Evolutionary conservation across 2,329 filamentous ascomycete genomes (phyloP), one percentile per base, ranked within the genome.

Genomic region (Talaromyces albobiverticillius): DNA sequence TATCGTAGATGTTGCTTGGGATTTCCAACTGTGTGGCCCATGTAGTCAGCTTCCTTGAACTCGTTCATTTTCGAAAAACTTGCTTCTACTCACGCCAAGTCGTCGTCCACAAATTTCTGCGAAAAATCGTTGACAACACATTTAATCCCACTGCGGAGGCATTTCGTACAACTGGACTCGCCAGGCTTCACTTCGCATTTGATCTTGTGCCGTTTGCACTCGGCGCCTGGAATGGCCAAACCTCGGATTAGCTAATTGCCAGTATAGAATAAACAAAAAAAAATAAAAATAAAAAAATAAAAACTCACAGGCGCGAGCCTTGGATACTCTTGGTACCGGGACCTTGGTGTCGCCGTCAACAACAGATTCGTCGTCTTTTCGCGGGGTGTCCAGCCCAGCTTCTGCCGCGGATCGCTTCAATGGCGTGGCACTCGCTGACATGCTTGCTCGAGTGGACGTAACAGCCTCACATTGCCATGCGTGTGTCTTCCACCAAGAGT

Each of bases 111-210:
- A 41, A 82, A 76, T 53, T 78, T 79, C 61, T 82, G 80, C 18
- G 80, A 74, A 61, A 79, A 81, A 63, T 81, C 79, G 60, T 82
- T 82, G 31, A 81, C 76, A 8, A 80, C 70, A 60, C 79, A 82
- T 56, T 77, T 75, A 38, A 81, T 69, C 9, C 77, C 76, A 22
- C 77, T 75, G 38, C 77, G 76, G 29, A 71, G 63, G 59, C 80
- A 82, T 60, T 80, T 74, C 8, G 71, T 72, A 63, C 79, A 82
- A 53, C 70, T 73, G 6, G 68, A 60, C 56, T 77, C 71, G 7
- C 76, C 77, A 13, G 72, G 62, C 53, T 75, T 71, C 59, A 81
- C 74, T 54, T 79, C 75, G 61, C 80, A 82, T 61, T 79, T 78
- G 60, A 82, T 81, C 63, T 82, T 82, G 60, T 80, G 77, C 20